Percentiles rank a stretch among this genome's conserved stretches.
Evolutionary conservation across 2,329 filamentous ascomycete species (phyloP).

Genomic region (Aspergillus amoenus): DNA sequence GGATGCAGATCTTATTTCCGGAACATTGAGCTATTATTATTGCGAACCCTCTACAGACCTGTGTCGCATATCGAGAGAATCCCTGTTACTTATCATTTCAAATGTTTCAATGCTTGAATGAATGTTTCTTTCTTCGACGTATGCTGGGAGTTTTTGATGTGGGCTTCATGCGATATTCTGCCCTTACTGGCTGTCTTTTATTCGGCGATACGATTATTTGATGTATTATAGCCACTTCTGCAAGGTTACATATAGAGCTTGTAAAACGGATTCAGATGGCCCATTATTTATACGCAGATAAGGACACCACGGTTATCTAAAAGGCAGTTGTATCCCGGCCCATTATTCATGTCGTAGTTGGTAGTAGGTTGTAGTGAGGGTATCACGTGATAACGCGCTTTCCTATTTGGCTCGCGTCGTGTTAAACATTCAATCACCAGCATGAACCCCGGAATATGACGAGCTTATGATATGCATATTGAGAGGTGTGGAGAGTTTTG

Average conservation of each 20-base stretch:
- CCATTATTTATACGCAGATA: background rate
- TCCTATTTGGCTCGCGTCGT: constrained; percentile 5
- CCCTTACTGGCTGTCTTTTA: constrained; percentile 8
- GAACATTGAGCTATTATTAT: background rate
- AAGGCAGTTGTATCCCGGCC: too few relatives aligned
- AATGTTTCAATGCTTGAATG: constrained; percentile 12
- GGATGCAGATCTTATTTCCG: background rate
- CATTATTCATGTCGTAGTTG: background rate
- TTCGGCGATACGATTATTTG: constrained; percentile 17
- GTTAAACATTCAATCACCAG: background rate
- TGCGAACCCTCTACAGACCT: background rate
- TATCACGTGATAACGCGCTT: constrained; percentile 10
- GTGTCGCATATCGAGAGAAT: background rate
- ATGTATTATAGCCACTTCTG: constrained; percentile 21
- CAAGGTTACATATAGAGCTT: constrained; percentile 20
- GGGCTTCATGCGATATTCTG: constrained; percentile 17
- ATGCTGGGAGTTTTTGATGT: constrained; percentile 23
- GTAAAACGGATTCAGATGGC: constrained; percentile 1
- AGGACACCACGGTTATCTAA: background rate
- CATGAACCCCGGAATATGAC: background rate
- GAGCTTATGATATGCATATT: constrained; percentile 14
- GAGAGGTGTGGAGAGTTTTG: background rate
- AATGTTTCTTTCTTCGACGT: constrained; percentile 21
- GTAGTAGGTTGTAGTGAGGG: background rate
- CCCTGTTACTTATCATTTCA: background rate